Conservation (phyloP, 805 yeast species). For the Saturnispora diversa region DNA sequence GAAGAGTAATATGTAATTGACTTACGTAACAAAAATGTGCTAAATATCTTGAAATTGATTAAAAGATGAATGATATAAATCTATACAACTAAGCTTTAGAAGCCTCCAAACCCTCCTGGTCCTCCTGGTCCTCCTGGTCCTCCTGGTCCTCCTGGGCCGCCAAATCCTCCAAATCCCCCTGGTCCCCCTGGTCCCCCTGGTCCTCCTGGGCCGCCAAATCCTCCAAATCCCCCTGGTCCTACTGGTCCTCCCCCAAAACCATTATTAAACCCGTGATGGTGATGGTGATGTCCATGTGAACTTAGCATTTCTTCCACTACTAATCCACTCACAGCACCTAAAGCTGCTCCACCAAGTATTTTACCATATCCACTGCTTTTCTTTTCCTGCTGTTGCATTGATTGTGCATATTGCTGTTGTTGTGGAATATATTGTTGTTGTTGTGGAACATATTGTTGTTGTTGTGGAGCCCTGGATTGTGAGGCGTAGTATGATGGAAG, state of each 20-base stretch:
- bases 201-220: constrained; percentile 16
- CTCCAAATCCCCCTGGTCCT: constrained; percentile 18
- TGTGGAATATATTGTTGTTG: constrained; percentile 16
- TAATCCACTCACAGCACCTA: constrained; percentile 28
- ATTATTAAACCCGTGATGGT: constrained; percentile 5
- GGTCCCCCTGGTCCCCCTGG: constrained; percentile 17
- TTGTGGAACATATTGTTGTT: constrained; percentile 8
- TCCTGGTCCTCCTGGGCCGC: too few species aligned
- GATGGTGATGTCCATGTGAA: constrained; percentile 4
- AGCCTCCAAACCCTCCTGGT: constrained; percentile 12
- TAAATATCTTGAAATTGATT: not conserved
- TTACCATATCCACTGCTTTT: constrained; percentile 22
- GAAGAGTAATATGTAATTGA: not conserved
- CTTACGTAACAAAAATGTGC: not conserved
- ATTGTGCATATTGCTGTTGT: constrained; percentile 14
- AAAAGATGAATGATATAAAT: not conserved
- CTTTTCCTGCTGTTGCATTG: constrained; percentile 4
- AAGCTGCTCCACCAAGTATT: constrained; percentile 28
- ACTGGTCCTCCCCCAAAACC: not conserved
- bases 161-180: constrained; percentile 14
- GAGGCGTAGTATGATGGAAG: constrained; percentile 31
- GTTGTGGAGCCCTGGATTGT: constrained; percentile 8
- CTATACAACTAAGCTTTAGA: not conserved
- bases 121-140: too few species aligned
- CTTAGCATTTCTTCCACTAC: constrained; percentile 18